phyloP scores from a whole-genome alignment of 225 moss, liverwort and hornwort species.

The Pseudisothecium myosuroides region DNA sequence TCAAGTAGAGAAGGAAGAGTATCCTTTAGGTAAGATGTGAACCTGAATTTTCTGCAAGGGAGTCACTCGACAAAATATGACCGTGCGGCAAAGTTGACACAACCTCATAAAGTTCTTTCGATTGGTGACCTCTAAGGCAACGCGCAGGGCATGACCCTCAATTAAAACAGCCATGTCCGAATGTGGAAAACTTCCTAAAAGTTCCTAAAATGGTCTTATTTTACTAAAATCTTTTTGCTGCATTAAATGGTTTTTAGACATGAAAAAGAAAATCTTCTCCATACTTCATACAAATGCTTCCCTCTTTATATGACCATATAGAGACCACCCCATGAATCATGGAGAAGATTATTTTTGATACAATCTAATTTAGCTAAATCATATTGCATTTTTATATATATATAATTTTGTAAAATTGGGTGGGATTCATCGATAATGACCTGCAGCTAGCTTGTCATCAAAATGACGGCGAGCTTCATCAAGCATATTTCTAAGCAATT shows the following conservation, averaged over 20 bases:
- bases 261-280: background rate
- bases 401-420: background rate
- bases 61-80: slow-evolving; percentile 80
- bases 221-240: too few species aligned
- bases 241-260: too few species aligned
- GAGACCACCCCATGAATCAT: background rate
- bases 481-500: slow-evolving; percentile 67
- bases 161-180: slow-evolving; percentile 86
- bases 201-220: too few species aligned
- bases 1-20: background rate
- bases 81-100: slow-evolving; percentile 78
- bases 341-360: background rate
- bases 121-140: slow-evolving; percentile 64
- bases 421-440: background rate
- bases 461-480: slow-evolving; percentile 61
- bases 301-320: too few species aligned
- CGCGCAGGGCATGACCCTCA: slow-evolving; percentile 57
- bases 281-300: background rate
- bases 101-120: slow-evolving; percentile 54
- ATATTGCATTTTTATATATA: background rate
- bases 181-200: background rate
- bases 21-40: background rate
- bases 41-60: slow-evolving; percentile 91
- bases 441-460: background rate
- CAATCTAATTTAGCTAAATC: background rate